Evolutionary conservation across 73 alveolate genomes (phyloP).

Genomic region (Paramecium biaurelia): DNA sequence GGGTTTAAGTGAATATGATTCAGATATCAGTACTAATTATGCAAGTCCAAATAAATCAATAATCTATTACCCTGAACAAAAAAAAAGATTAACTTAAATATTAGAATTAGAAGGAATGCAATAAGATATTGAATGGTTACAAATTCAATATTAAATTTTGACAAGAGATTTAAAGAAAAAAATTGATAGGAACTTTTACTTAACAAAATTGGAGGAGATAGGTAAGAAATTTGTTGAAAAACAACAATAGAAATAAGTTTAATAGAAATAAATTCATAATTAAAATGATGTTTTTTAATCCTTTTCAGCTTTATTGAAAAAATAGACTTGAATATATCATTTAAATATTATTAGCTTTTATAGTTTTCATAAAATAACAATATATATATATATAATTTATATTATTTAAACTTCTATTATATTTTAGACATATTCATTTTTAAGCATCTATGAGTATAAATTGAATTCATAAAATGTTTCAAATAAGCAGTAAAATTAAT

Average conservation of each 20-base stretch:
- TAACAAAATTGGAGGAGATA: not conserved
- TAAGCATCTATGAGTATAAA: not conserved
- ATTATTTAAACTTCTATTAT: not conserved
- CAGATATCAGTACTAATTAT: not conserved
- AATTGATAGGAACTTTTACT: not conserved
- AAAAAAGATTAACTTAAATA: not conserved
- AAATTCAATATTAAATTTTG: not conserved
- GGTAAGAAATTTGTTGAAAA: not conserved
- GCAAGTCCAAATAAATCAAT: not conserved
- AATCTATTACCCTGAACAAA: not conserved
- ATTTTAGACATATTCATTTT: not conserved
- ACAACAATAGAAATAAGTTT: not conserved
- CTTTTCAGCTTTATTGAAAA: not conserved
- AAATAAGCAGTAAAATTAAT: not conserved
- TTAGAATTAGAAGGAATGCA: not conserved
- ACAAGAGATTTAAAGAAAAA: not conserved
- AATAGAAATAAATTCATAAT: not conserved
- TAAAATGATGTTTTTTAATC: not conserved
- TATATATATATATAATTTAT: not conserved
- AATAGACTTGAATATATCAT: not conserved
- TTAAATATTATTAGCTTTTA: not conserved
- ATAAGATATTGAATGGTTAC: not conserved
- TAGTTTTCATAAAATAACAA: not conserved
- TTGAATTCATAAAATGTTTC: not conserved
- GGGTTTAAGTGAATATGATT: slow-evolving; percentile 2